Percentiles rank a stretch among this genome's conserved stretches.
Evolutionary conservation across 2,329 filamentous ascomycete genomes (phyloP).

Genomic region (Teratosphaeria zuluensis): DNA sequence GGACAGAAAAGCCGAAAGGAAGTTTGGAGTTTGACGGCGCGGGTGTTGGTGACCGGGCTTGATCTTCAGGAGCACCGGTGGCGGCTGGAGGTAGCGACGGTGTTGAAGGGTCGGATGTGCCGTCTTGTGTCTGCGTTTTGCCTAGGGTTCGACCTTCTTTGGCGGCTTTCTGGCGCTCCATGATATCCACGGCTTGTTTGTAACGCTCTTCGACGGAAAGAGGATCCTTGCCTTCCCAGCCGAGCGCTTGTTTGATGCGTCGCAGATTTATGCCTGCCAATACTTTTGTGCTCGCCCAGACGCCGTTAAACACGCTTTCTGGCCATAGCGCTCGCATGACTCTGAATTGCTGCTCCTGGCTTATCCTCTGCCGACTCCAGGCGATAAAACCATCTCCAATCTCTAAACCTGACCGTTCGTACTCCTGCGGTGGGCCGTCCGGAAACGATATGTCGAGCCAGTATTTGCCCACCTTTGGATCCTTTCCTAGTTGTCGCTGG

Average conservation of each 20-base stretch:
- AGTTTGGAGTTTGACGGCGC: conserved; percentile 2
- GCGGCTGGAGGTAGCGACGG: neutral
- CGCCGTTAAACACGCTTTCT: conserved; percentile 24
- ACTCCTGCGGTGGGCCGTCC: conserved; percentile 39
- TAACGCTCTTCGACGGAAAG: conserved; percentile 23
- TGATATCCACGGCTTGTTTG: conserved; percentile 18
- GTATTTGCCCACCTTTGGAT: conserved; percentile 30
- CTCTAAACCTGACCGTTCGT: conserved; percentile 37
- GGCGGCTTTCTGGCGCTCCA: conserved; percentile 19
- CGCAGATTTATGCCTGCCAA: conserved; percentile 27
- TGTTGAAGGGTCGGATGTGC: neutral
- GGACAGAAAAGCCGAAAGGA: conserved; percentile 17
- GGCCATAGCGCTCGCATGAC: conserved; percentile 31
- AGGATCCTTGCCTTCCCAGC: conserved; percentile 24
- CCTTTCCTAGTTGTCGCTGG: conserved; percentile 27
- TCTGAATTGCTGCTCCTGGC: conserved; percentile 31
- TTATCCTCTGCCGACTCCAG: conserved; percentile 32
- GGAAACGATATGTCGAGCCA: conserved; percentile 43
- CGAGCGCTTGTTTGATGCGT: conserved; percentile 27
- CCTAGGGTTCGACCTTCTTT: neutral
- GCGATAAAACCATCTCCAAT: conserved; percentile 30
- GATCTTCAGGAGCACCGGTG: neutral
- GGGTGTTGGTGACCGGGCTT: neutral
- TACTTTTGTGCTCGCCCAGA: conserved; percentile 26
- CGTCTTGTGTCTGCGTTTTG: neutral